Base-by-base conservation (phyloP, 257 asterid species). In the Buddleja alternifolia region DNA sequence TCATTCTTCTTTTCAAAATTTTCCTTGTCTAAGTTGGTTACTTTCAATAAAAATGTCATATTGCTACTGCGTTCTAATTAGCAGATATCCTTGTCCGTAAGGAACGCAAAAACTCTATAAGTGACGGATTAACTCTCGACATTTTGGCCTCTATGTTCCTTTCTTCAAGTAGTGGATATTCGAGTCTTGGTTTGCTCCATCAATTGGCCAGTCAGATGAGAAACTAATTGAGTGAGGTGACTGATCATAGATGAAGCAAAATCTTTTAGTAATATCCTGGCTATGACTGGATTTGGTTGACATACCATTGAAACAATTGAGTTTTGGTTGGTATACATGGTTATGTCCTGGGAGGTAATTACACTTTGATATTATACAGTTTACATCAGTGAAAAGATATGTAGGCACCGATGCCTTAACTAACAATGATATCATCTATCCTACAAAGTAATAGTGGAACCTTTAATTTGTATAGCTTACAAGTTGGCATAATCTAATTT, bases 401-500 rank as follows among this genome's bases (percentile, higher is more conserved):
- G 24, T 16, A 24, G 20, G 21, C 41, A 14, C 32, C 5, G 8
- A 8, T 60, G 44, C 29, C 15, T 63, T 36, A 54, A 46, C 63
- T 64, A 32, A 15, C 17, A 0, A 17, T 24, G 41, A 54, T 21
- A 24, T 48, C 10, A 19, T 67, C 50, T 10, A 40, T 59, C 66
- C 58, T 51, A 54, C 61, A 53, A 8, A 19, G 41, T 23, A 37
- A 47, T 15, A 10, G 24, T 36, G n/a, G 21, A 71, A 8, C 5
- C 23, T 42, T 34, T 7, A 24, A 55, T 36, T 50, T 41, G 52
- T 66, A 17, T 32, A 46, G 19, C 56, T 59, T 48, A 39, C 36
- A 46, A 70, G 44, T 41, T 47, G n/a, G 51, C 52, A 19, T 47
- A 39, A 63, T 25, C 60, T 48, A 4, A 63, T 25, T 25, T n/a